Evolutionary conservation across 2,329 filamentous ascomycete species (phyloP), one percentile per base, ranked within the genome.

Genomic region (Aspergillus sp.): DNA sequence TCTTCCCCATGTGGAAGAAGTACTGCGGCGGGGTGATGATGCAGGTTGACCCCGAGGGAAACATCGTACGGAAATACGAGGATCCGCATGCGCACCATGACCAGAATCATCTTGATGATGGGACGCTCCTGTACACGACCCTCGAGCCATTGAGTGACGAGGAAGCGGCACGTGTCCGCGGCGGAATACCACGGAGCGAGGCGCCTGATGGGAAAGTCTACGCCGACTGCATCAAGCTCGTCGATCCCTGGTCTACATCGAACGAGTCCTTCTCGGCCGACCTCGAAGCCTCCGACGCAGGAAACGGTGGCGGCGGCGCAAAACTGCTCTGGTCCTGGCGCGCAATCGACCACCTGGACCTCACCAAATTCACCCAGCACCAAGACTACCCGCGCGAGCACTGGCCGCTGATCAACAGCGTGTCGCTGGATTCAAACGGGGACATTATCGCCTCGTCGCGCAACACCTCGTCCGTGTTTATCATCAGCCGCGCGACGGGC

Each of bases 1-100:
- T 76, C 5, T 82, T 81, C 60, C 78, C 78, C 1, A 74, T 82
- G 54, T 82, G 75, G 71, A 74, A 78, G 46, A 82, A 82, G 58
- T 82, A 82, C 60, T 69, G 79, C 11, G 80, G 80, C 8, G 80
- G 80, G 0, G 68, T 80, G 3, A 82, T 82, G 80, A 73, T 75
- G 53, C 71, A 82, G 66, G 65, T 82, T 13, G 73, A 77, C 54
- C 68, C 74, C 0, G 57, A 67, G 0, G 79, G 80, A 15, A 74
- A 78, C 3, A 69, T 80, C 3, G 59, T 82, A 0, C 73, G 74
- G 30, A 75, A 81, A 59, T 79, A 75, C 63, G 68, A 66, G 9
- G 80, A 82, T 64, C 76, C 77, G 0, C 68, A 77, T 13, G 80
- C 75, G 0, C 80, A 82, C 61, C 80, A 82, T 63, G 80, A 82